Evolutionary conservation across 2,329 filamentous ascomycete genomes (phyloP).

Genomic region (Fusarium odoratissimum): DNA sequence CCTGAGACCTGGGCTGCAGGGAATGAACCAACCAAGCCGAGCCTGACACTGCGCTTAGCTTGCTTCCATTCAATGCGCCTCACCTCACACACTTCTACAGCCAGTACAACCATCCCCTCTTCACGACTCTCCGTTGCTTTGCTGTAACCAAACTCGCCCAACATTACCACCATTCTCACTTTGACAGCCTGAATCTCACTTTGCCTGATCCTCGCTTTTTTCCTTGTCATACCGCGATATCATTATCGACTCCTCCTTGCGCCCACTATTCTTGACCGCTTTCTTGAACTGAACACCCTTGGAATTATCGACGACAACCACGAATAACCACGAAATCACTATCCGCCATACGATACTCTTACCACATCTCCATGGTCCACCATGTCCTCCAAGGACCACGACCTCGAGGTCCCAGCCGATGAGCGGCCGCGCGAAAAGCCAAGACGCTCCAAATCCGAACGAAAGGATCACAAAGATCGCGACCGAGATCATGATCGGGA

Average conservation of each 20-base stretch:
- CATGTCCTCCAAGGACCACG: slow-evolving; percentile 58
- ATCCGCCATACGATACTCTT: slow-evolving; percentile 8
- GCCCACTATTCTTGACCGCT: slow-evolving; percentile 26
- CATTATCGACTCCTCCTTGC: slow-evolving; percentile 8
- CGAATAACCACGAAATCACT: slow-evolving; percentile 14
- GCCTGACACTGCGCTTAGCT: slow-evolving; percentile 37
- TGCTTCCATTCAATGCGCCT: slow-evolving; percentile 23
- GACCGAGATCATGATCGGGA: slow-evolving; percentile 50
- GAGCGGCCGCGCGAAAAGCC: slow-evolving; percentile 55
- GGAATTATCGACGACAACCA: slow-evolving; percentile 22
- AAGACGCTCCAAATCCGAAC: slow-evolving; percentile 54
- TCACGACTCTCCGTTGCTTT: slow-evolving; percentile 27
- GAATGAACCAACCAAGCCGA: slow-evolving; percentile 29
- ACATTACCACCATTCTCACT: slow-evolving; percentile 12
- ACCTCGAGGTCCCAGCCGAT: slow-evolving; percentile 53
- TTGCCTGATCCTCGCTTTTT: neutral
- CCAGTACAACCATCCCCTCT: slow-evolving; percentile 37
- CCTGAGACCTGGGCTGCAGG: slow-evolving; percentile 34
- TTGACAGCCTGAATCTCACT: slow-evolving; percentile 13
- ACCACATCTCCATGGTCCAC: slow-evolving; percentile 44
- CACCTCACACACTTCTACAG: slow-evolving; percentile 29
- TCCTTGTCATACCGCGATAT: slow-evolving; percentile 3
- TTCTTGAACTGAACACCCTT: slow-evolving; percentile 21
- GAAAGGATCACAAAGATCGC: slow-evolving; percentile 53
- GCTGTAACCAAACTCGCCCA: slow-evolving; percentile 15